Percentiles rank a stretch among this genome's conserved stretches.
Evolutionary conservation across 257 asterid species (phyloP).

Genomic region (Knoxia roxburghii): DNA sequence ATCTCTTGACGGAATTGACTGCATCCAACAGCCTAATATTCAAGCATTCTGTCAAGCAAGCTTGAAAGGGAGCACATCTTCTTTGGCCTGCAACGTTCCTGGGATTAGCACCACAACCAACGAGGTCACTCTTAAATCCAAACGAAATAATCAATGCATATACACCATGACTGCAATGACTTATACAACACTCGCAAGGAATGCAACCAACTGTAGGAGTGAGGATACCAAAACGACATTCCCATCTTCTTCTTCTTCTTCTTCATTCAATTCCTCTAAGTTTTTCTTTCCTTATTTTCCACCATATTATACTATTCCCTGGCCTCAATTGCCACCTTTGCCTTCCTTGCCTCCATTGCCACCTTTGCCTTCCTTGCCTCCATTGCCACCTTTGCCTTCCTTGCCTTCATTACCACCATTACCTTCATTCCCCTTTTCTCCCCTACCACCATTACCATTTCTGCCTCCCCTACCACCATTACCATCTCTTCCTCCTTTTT

Average conservation of each 20-base stretch:
- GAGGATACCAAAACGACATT: not conserved
- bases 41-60: slow-evolving; percentile 27
- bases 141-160: slow-evolving; percentile 24
- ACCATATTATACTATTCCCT: slow-evolving; percentile 11
- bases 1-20: slow-evolving; percentile 33
- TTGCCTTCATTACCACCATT: slow-evolving; percentile 13
- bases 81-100: slow-evolving; percentile 23
- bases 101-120: slow-evolving; percentile 20
- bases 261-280: slow-evolving; percentile 20
- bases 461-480: no score
- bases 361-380: slow-evolving; percentile 20
- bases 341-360: slow-evolving; percentile 19
- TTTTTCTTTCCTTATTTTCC: slow-evolving; percentile 26
- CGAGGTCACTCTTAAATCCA: slow-evolving; percentile 26
- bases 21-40: slow-evolving; percentile 15
- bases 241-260: slow-evolving; percentile 14
- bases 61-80: slow-evolving; percentile 15
- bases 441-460: no score
- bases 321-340: slow-evolving; percentile 24
- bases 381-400: slow-evolving; percentile 8
- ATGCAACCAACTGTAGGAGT: slow-evolving; percentile 25
- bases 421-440: no score
- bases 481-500: slow-evolving; percentile 4
- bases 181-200: slow-evolving; percentile 19
- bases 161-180: slow-evolving; percentile 28